A percentile compares a stretch with the other conserved stretches of the same genome.
Evolutionary conservation across 352 stramenopile genomes (phyloP).

Genomic region (Phytopythium aichiense): DNA sequence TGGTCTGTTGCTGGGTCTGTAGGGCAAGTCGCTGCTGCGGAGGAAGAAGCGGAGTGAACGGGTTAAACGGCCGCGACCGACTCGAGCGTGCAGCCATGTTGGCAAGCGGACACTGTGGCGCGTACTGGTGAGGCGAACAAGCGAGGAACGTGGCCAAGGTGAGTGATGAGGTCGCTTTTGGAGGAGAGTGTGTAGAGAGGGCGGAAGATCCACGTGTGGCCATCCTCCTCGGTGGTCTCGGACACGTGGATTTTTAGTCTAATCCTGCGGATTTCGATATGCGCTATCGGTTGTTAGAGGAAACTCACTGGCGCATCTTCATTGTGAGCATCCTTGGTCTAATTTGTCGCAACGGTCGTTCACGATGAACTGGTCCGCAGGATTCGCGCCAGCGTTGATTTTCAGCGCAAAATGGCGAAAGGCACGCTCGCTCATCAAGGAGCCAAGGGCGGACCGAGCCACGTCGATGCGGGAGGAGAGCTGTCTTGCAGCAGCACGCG

Average conservation of each 20-base stretch:
- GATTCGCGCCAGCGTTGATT: not conserved
- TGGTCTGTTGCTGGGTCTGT: slow-evolving; percentile 5
- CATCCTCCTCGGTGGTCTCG: not conserved
- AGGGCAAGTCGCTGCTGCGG: not conserved
- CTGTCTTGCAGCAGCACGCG: not conserved
- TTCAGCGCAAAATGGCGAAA: not conserved
- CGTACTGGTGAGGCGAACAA: not conserved
- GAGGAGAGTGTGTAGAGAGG: not conserved
- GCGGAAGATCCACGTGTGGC: not conserved
- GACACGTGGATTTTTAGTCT: not conserved
- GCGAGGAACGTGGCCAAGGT: not conserved
- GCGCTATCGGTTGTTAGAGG: not conserved
- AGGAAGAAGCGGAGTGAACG: not conserved
- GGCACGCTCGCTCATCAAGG: not conserved
- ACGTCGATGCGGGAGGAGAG: not conserved
- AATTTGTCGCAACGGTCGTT: not conserved
- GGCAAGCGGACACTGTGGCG: not conserved
- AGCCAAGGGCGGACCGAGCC: not conserved
- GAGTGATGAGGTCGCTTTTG: not conserved
- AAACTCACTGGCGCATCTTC: not conserved
- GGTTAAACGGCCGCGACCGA: not conserved
- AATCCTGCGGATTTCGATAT: not conserved
- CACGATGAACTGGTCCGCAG: not conserved
- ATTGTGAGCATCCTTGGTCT: not conserved
- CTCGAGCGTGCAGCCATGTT: not conserved